A percentile compares a stretch with the other conserved stretches of the same genome.
phyloP scores from a whole-genome alignment of 441 rosid genomes.

The Euphorbia corollata region DNA sequence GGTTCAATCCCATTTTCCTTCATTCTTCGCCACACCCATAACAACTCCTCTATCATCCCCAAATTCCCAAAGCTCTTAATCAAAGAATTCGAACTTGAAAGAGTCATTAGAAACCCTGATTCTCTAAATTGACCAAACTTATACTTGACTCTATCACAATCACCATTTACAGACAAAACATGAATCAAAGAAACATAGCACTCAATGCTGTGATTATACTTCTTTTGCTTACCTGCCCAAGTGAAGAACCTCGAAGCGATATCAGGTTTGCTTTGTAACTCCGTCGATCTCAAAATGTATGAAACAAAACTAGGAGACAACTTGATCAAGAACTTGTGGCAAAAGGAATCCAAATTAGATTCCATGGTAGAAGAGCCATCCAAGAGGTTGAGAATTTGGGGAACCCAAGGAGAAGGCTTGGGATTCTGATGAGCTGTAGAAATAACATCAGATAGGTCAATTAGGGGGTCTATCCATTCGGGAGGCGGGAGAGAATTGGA shows the following conservation, averaged over 20 bases:
- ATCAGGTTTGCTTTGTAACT: constrained; percentile 33
- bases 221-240: constrained; percentile 69
- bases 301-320: constrained; percentile 60
- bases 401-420: constrained; percentile 67
- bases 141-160: constrained; percentile 37
- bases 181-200: constrained; percentile 60
- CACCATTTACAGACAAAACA: constrained; percentile 40
- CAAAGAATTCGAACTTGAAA: constrained; percentile 36
- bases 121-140: constrained; percentile 34
- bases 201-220: constrained; percentile 53
- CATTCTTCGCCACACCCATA: constrained; percentile 73
- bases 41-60: constrained; percentile 77
- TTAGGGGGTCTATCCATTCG: constrained; percentile 74
- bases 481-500: constrained; percentile 53
- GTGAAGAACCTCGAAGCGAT: constrained; percentile 57
- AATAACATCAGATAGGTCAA: constrained; percentile 56
- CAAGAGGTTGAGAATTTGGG: constrained; percentile 44
- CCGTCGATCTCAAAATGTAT: constrained; percentile 41
- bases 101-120: constrained; percentile 37
- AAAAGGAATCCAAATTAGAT: constrained; percentile 44
- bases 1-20: constrained; percentile 65
- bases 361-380: constrained; percentile 64
- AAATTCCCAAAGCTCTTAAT: constrained; percentile 56
- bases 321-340: constrained; percentile 48
- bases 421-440: constrained; percentile 29